These are phyloP conservation scores for Aspergillus carbonarius DNA, from an alignment of 2,329 filamentous ascomycete genomes.

Conservation along the genomic window DNA sequence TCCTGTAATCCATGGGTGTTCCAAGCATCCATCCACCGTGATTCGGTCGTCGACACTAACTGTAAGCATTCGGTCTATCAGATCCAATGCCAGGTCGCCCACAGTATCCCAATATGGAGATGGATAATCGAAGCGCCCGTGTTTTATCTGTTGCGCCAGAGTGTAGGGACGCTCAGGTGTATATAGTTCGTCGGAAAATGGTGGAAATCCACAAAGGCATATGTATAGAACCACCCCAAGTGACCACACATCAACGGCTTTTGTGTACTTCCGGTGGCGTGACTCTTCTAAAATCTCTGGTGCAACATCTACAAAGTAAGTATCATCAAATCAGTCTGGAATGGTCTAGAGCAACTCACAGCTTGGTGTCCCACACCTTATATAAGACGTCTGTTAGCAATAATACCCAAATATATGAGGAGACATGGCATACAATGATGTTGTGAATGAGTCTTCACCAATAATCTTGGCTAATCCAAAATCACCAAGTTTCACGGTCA, in stretches of 20 bases:
- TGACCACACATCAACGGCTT: conserved; percentile 95
- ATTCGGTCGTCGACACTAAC: conserved; percentile 81
- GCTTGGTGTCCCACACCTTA: conserved; percentile 82
- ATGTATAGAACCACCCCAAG: conserved; percentile 98
- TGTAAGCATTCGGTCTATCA: conserved; percentile 93
- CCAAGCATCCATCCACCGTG: conserved; percentile 84
- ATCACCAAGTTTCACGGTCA: conserved; percentile 89
- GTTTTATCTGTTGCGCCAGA: conserved; percentile 84
- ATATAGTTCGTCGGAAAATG: conserved; percentile 92
- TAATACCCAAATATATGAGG: background rate
- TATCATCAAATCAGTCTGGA: background rate
- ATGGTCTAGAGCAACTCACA: conserved; percentile 51
- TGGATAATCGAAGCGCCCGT: conserved; percentile 87
- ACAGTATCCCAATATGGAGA: conserved; percentile 94
- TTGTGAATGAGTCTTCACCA: conserved; percentile 96
- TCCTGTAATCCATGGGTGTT: conserved; percentile 84
- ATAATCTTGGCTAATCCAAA: conserved; percentile 98
- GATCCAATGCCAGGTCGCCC: conserved; percentile 80
- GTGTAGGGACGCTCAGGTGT: conserved; percentile 79
- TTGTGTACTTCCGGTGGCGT: conserved; percentile 82
- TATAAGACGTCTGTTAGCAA: conserved; percentile 13
- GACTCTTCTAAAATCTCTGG: conserved; percentile 88
- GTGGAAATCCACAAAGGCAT: conserved; percentile 92
- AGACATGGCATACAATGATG: conserved; percentile 65
- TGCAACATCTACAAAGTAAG: conserved; percentile 66